Evolutionary conservation across 768 basidiomycete genomes (phyloP), one percentile per base, ranked within the genome.

Genomic region (Termitomyces sp.): DNA sequence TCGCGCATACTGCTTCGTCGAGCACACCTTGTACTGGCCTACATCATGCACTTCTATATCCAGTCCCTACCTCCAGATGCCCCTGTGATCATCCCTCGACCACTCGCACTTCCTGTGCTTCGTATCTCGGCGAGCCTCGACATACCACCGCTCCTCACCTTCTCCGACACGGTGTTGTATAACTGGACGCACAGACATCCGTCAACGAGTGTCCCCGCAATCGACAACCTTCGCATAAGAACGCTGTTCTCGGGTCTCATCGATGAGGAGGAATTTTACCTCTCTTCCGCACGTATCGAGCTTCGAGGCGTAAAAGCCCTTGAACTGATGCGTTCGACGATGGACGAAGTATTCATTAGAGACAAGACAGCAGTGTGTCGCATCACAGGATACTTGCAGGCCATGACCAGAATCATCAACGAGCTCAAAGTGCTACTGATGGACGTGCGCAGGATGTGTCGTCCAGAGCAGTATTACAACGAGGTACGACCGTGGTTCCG

Each of bases 121-220:
- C 80, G 85, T 59, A 82, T 94, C 15, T 91, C 85, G 29, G 71
- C 78, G 0, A 76, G 87, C 49, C 84, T 97, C 10, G 86, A 90
- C 58, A 76, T 97, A 1, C 95, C 96, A 0, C 94, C 96, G 0
- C 79, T 96, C 45, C 80, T 94, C 60, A 97, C 94, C 4, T 97
- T 94, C 70, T 88, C 94, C 10, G 94, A 96, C 71, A 89, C 88
- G 34, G 94, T 97, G 8, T 82, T 97, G 32, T 97, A 94, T 75
- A 96, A 96, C 71, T 92, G 89, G 88, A 57, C 69, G 62, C 77
- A 71, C 57, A 73, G 60, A 74, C 79, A 68, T 60, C 79, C 58
- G 37, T 71, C 64, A 62, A 66, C 61, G 71, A 74, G 60, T 66
- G 69, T 78, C 76, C 74, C 84, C 81, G 1, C 82, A 36, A 72